Evolutionary conservation across 352 stramenopile species (phyloP).

Genomic region (Pythium dissotocum): DNA sequence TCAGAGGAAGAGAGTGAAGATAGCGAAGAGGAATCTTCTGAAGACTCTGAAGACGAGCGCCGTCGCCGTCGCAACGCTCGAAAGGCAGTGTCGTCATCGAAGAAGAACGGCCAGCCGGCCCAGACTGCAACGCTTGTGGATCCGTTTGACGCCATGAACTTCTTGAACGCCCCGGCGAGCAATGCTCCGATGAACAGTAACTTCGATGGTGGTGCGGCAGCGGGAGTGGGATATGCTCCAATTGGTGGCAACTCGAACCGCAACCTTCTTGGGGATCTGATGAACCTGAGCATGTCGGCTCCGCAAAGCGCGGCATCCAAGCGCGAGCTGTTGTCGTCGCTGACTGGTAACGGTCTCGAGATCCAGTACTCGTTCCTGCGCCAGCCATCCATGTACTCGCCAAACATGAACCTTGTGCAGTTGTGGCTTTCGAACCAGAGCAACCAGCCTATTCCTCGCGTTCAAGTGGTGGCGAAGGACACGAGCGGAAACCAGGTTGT

Average conservation of each 20-base stretch:
- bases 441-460: slow-evolving; percentile 36
- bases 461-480: slow-evolving; percentile 34
- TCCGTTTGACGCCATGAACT: slow-evolving; percentile 28
- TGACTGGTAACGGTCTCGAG: slow-evolving; percentile 34
- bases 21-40: slow-evolving; percentile 53
- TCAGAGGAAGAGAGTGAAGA: slow-evolving; percentile 37
- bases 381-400: slow-evolving; percentile 42
- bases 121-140: slow-evolving; percentile 20
- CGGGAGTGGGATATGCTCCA: slow-evolving; percentile 5
- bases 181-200: slow-evolving; percentile 9
- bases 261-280: slow-evolving; percentile 31
- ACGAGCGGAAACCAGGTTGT: slow-evolving; percentile 41
- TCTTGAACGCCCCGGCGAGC: slow-evolving; percentile 18
- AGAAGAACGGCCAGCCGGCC: slow-evolving; percentile 21
- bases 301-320: slow-evolving; percentile 20
- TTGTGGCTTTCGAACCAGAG: slow-evolving; percentile 45
- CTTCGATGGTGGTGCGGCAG: slow-evolving; percentile 15
- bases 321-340: slow-evolving; percentile 31
- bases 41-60: slow-evolving; percentile 45
- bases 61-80: slow-evolving; percentile 38
- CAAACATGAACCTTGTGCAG: slow-evolving; percentile 54
- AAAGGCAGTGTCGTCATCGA: slow-evolving; percentile 16
- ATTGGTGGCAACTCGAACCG: slow-evolving; percentile 16
- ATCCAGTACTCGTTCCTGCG: slow-evolving; percentile 51
- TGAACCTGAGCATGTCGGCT: slow-evolving; percentile 28